Evolutionary conservation across 306 rosid species (phyloP).

Genomic region (Pterocarpus santalinus): DNA sequence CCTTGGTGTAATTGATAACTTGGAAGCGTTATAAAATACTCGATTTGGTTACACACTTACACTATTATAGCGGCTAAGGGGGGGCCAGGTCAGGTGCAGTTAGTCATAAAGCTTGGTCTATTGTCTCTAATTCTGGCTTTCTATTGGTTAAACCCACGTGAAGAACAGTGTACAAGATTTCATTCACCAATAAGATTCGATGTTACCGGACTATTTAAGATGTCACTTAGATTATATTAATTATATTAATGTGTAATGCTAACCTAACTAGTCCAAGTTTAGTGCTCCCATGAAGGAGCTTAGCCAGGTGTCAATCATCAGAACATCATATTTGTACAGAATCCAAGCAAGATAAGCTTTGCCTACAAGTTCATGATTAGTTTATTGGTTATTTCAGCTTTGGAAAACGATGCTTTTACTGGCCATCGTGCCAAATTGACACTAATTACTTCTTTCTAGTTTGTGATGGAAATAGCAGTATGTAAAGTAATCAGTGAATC

Average conservation of each 20-base stretch:
- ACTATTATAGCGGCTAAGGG: constrained; percentile 22
- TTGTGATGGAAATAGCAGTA: constrained; percentile 37
- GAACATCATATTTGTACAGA: constrained; percentile 56
- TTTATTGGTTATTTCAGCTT: constrained; percentile 44
- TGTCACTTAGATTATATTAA: constrained; percentile 38
- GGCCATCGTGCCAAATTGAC: constrained; percentile 34
- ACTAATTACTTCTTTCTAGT: constrained; percentile 34
- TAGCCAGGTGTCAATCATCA: constrained; percentile 85
- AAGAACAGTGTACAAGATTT: constrained; percentile 56
- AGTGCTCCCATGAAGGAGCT: constrained; percentile 28
- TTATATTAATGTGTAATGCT: constrained; percentile 33
- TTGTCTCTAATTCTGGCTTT: constrained; percentile 52
- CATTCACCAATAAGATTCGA: constrained; percentile 76
- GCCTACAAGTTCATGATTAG: not conserved
- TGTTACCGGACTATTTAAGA: constrained; percentile 32
- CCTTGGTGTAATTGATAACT: not conserved
- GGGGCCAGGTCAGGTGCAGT: constrained; percentile 34
- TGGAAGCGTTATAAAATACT: constrained; percentile 23
- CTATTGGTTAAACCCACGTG: constrained; percentile 67
- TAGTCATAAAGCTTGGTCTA: constrained; percentile 51
- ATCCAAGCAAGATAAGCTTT: constrained; percentile 50
- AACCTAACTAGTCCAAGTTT: constrained; percentile 20
- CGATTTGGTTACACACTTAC: constrained; percentile 24
- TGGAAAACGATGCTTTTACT: constrained; percentile 51
- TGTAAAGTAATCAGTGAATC: constrained; percentile 58